These are phyloP conservation scores for Vitis hybrid DNA, from an alignment of 177 flowering plant genomes.

Conservation along the genomic window DNA sequence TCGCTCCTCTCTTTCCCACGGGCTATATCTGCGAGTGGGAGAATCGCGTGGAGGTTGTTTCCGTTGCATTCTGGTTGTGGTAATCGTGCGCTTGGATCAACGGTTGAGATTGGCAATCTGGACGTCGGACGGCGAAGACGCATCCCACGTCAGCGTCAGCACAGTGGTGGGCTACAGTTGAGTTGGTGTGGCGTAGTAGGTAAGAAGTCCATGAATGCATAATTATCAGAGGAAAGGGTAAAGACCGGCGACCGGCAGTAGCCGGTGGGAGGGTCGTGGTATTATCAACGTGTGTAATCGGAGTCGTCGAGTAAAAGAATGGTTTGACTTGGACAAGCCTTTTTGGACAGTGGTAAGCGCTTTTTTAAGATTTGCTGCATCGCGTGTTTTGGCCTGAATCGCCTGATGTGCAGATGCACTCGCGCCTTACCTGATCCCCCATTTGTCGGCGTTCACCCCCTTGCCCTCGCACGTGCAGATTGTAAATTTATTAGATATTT, in stretches of 20 bases:
- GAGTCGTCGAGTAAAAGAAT: slow-evolving; percentile 5
- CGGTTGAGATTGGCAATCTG: not conserved
- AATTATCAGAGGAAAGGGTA: not conserved
- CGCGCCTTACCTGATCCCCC: not conserved
- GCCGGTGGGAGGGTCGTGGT: not conserved
- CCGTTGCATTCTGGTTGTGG: not conserved
- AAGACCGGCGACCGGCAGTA: slow-evolving; percentile 9
- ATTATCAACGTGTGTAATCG: not conserved
- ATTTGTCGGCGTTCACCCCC: slow-evolving; percentile 12
- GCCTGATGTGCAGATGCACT: not conserved
- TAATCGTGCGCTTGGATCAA: not conserved
- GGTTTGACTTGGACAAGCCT: slow-evolving; percentile 19
- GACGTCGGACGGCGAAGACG: not conserved
- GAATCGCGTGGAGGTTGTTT: not conserved
- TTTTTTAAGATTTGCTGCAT: slow-evolving; percentile 15
- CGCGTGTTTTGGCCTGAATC: slow-evolving; percentile 3
- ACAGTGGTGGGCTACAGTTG: not conserved
- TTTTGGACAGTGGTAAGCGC: slow-evolving; percentile 9
- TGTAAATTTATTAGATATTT: too few relatives aligned
- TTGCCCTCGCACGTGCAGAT: too few relatives aligned
- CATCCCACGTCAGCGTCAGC: not conserved
- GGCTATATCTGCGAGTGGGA: not conserved
- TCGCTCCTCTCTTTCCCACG: not conserved
- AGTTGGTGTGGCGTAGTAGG: slow-evolving; percentile 14
- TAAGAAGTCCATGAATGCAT: slow-evolving; percentile 9